phyloP scores from a whole-genome alignment of 108 stramenopile genomes.

The Conticribra guillardii region DNA sequence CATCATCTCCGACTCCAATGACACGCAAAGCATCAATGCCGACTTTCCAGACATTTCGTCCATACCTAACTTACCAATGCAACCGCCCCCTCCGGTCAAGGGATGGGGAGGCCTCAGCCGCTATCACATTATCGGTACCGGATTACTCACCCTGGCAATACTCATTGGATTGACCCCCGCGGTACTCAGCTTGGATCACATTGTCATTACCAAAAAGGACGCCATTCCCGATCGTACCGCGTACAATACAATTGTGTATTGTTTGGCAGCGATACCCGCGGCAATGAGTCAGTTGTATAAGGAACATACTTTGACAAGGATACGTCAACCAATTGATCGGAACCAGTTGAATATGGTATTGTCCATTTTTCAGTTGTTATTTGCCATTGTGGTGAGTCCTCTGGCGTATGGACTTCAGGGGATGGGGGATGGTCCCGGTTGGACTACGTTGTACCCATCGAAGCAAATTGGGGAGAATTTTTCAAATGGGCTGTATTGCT shows the following conservation, averaged over 20 bases:
- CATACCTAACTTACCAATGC: constrained; percentile 10
- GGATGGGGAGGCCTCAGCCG: constrained; percentile 72
- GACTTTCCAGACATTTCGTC: background rate
- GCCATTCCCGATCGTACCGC: constrained; percentile 70
- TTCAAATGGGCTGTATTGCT: constrained; percentile 72
- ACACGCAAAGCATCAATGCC: constrained; percentile 12
- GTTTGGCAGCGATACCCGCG: constrained; percentile 67
- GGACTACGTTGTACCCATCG: constrained; percentile 74
- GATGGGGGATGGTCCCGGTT: constrained; percentile 60
- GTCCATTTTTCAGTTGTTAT: constrained; percentile 72
- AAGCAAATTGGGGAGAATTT: constrained; percentile 71
- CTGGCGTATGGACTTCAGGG: constrained; percentile 78
- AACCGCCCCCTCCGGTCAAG: constrained; percentile 42
- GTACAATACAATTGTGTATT: constrained; percentile 78
- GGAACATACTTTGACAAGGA: constrained; percentile 70
- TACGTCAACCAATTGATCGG: constrained; percentile 80
- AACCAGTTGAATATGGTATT: constrained; percentile 75
- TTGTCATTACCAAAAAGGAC: constrained; percentile 62
- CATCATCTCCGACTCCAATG: constrained; percentile 13
- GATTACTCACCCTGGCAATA: constrained; percentile 70
- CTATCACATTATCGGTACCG: constrained; percentile 68
- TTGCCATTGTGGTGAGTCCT: constrained; percentile 81
- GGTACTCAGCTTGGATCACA: constrained; percentile 63
- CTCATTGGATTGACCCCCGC: constrained; percentile 68
- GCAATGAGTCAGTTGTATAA: constrained; percentile 87